Conservation (phyloP, 345 rosid species). For the Microthlaspi erraticum region DNA sequence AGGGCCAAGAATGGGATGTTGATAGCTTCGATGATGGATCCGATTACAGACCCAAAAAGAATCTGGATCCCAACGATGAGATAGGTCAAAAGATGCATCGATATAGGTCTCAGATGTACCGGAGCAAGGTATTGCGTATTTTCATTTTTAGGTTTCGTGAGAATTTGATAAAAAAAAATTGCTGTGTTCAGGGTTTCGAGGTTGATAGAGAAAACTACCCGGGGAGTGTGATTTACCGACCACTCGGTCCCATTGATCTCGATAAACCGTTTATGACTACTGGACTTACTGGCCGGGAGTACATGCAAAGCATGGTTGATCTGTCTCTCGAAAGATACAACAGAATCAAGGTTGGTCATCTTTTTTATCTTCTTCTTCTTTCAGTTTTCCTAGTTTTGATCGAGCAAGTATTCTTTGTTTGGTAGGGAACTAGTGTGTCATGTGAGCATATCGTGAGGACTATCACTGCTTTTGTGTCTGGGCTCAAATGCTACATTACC, state of each 20-base stretch:
- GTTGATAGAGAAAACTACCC: not conserved
- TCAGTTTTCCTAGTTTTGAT: too few species aligned
- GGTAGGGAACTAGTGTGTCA: not conserved
- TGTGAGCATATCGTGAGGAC: not conserved
- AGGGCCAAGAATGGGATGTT: slow-evolving; percentile 33
- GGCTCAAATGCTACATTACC: not conserved
- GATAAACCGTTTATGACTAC: not conserved
- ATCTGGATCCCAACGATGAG: slow-evolving; percentile 23
- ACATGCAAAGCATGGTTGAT: slow-evolving; percentile 3
- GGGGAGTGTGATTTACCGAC: not conserved
- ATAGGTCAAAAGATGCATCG: slow-evolving; percentile 12
- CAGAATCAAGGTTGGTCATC: not conserved
- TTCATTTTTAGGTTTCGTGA: too few species aligned
- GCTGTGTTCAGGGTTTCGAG: slow-evolving; percentile 17
- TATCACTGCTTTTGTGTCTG: not conserved
- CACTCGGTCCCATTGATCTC: not conserved
- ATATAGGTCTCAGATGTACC: slow-evolving; percentile 14
- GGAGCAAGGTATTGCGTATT: slow-evolving; percentile 1
- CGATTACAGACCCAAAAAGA: slow-evolving; percentile 4
- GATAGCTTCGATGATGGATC: slow-evolving; percentile 27
- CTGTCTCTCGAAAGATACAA: slow-evolving; percentile 21
- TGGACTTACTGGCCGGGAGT: not conserved
- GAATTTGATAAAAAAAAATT: too few species aligned
- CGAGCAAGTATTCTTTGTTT: not conserved
- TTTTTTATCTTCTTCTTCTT: not conserved